Base-by-base conservation (phyloP, 2,329 filamentous ascomycete genomes). In the Phyllosticta ampelicida region DNA sequence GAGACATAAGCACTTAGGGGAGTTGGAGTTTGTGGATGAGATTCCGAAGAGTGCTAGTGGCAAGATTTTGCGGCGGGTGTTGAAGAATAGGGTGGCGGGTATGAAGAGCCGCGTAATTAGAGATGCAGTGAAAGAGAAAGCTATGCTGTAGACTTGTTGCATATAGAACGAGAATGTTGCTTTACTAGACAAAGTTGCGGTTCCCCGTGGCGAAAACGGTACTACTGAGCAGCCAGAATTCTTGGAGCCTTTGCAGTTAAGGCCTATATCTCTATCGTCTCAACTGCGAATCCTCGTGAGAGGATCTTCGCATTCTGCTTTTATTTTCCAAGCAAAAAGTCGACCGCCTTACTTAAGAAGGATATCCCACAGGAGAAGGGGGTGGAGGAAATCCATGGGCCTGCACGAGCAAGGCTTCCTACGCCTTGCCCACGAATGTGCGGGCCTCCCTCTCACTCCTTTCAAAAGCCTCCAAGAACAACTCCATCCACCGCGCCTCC, bases 1-100 rank as follows among this genome's bases (percentile, higher is more conserved):
- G 2, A 70, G 71, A 56, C 74, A 78, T 61, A 78, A 78, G 67
- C 72, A 72, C 64, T 61, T 78, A 4, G 69, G 74, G 60, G 75
- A 76, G 54, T 71, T 77, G 4, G 73, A 73, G 51, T 77, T 78
- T 56, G 70, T 75, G 9, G 69, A 72, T 18, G 74, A 75, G 62
- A 75, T 78, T 23, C 76, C 76, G 1, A 78, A 78, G 69, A 74
- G 71, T 48, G 70, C 72, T 0, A 73, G 70, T 48, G 76, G 76
- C 1, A 78, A 78, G 70, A 78, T 78, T 51, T 56, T 78, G 62
- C 67, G 76, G 61, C 65, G 76, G 26, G 66, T 77, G 21, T 60
- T 78, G 62, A 72, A 74, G 64, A 70, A 72, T n/a, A 72, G 70
- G 63, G 71, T 72, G 56, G 70, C 71, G 64, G 68, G 68, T 54